Conservation (phyloP, 805 yeast species). For the Kregervanrija fluxuum region DNA sequence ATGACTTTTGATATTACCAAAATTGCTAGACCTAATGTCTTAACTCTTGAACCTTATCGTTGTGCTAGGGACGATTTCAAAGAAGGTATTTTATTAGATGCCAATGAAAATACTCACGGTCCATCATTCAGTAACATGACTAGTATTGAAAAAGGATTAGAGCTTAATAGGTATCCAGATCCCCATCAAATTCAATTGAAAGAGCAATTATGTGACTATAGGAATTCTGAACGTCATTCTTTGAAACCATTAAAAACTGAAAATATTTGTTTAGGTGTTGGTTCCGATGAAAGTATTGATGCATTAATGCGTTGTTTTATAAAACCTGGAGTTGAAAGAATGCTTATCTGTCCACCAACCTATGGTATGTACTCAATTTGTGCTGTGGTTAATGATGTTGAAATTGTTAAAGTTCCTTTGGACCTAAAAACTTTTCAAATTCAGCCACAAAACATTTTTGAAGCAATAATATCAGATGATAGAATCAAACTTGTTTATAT, state of each 20-base stretch:
- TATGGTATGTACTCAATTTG: constrained; percentile 96
- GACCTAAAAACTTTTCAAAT: constrained; percentile 59
- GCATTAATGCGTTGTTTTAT: constrained; percentile 79
- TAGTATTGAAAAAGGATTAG: constrained; percentile 39
- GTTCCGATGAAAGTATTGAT: constrained; percentile 95
- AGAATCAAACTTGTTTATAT: constrained; percentile 68
- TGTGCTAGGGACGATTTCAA: constrained; percentile 96
- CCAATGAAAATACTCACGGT: constrained; percentile 94
- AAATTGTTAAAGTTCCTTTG: constrained; percentile 66
- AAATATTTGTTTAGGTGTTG: constrained; percentile 89
- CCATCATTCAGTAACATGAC: constrained; percentile 53
- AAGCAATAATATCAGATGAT: constrained; percentile 46
- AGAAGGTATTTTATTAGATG: constrained; percentile 84
- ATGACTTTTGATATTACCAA: constrained; percentile 47
- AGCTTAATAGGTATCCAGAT: constrained; percentile 90
- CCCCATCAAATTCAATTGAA: constrained; percentile 86
- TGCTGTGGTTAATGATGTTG: constrained; percentile 85
- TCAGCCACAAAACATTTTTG: constrained; percentile 47
- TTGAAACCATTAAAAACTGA: constrained; percentile 32
- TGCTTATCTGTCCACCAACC: constrained; percentile 88
- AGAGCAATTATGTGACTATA: constrained; percentile 57
- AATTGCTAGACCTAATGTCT: constrained; percentile 80
- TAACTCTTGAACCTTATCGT: constrained; percentile 78
- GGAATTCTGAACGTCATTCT: constrained; percentile 43
- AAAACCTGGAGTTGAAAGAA: constrained; percentile 72